These are phyloP conservation scores for Yarrowia deformans DNA, from an alignment of 805 yeast species.

Conservation along the genomic window DNA sequence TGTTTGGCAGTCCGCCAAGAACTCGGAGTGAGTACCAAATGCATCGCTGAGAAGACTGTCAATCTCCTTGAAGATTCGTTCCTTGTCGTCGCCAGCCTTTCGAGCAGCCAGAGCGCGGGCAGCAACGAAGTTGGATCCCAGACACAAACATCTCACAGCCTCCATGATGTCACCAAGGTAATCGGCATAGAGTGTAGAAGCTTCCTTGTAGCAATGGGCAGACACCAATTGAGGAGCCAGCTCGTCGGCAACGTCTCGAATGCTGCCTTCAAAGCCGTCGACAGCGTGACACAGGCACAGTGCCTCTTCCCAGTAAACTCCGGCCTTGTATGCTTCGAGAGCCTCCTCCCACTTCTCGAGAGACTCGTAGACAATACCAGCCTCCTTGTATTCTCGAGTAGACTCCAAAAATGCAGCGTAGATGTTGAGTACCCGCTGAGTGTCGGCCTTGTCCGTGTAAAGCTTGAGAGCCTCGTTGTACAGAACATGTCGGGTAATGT, in stretches of 20 bases:
- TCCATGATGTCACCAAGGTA: constrained; percentile 67
- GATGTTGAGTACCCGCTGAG: constrained; percentile 58
- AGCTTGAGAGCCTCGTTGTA: constrained; percentile 72
- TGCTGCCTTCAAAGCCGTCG: constrained; percentile 53
- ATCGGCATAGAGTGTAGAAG: constrained; percentile 75
- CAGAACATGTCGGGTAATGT: constrained; percentile 71
- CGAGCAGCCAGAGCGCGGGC: constrained; percentile 71
- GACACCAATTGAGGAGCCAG: constrained; percentile 68
- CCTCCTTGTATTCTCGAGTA: constrained; percentile 67
- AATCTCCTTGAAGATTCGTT: constrained; percentile 41
- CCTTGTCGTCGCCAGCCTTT: constrained; percentile 41
- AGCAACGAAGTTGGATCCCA: constrained; percentile 73
- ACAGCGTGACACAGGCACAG: constrained; percentile 48
- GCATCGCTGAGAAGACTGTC: constrained; percentile 67
- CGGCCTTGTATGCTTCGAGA: constrained; percentile 69
- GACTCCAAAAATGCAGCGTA: constrained; percentile 71
- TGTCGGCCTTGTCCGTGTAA: constrained; percentile 60
- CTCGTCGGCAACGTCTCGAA: constrained; percentile 61
- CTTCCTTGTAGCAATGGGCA: constrained; percentile 69
- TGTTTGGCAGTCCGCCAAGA: constrained; percentile 89
- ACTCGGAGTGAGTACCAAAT: constrained; percentile 84
- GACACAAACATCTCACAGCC: constrained; percentile 73
- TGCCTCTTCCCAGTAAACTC: constrained; percentile 87
- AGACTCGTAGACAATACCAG: constrained; percentile 80
- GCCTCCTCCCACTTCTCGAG: constrained; percentile 66